Evolutionary conservation across 345 rosid genomes (phyloP).

Genomic region (Microthlaspi erraticum): DNA sequence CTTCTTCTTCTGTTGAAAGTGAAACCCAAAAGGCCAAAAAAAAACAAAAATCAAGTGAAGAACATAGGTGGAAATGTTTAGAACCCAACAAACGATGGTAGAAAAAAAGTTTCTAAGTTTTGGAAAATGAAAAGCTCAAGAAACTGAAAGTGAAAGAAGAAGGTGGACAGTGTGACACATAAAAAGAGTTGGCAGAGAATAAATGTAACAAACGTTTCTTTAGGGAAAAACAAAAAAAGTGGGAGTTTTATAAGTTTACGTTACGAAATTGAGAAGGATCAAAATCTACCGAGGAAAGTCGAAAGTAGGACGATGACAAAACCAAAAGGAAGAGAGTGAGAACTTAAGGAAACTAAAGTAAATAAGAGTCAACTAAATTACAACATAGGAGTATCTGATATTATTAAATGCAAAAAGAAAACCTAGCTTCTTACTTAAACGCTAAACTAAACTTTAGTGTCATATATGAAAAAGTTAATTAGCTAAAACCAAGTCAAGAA

Average conservation of each 20-base stretch:
- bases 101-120: not conserved
- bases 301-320: slow-evolving; percentile 15
- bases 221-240: not conserved
- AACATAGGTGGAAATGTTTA: not conserved
- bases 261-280: slow-evolving; percentile 21
- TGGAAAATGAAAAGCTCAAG: slow-evolving; percentile 21
- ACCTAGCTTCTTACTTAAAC: not conserved
- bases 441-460: not conserved
- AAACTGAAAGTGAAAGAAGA: slow-evolving; percentile 9
- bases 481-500: not conserved
- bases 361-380: slow-evolving; percentile 9
- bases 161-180: not conserved
- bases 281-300: not conserved
- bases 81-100: not conserved
- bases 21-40: not conserved
- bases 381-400: not conserved
- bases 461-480: not conserved
- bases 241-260: slow-evolving; percentile 10
- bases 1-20: slow-evolving; percentile 7
- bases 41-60: not conserved
- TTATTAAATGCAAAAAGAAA: slow-evolving; percentile 7
- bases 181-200: slow-evolving; percentile 1
- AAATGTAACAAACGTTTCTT: slow-evolving; percentile 22
- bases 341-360: not conserved
- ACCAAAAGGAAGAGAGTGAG: slow-evolving; percentile 11